A percentile compares a stretch with the other conserved stretches of the same genome.
phyloP scores from a whole-genome alignment of 768 basidiomycete genomes.

The Leccinum boreale region DNA sequence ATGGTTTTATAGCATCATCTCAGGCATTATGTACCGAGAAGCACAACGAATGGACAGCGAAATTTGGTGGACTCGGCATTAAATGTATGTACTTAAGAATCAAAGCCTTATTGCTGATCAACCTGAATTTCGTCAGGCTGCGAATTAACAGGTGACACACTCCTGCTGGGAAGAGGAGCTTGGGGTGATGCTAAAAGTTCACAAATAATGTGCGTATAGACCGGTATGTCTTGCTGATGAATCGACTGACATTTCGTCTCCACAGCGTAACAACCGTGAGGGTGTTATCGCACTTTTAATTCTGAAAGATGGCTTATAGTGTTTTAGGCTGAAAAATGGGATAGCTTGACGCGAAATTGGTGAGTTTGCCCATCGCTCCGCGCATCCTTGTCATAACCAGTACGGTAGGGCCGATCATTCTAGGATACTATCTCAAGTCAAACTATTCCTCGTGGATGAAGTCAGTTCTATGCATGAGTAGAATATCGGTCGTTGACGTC shows the following conservation, averaged over 20 bases:
- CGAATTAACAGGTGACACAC: constrained; percentile 92
- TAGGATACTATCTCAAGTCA: constrained; percentile 65
- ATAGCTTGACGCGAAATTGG: constrained; percentile 89
- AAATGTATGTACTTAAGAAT: constrained; percentile 51
- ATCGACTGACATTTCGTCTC: constrained; percentile 1
- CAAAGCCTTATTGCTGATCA: neutral
- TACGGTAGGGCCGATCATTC: constrained; percentile 54
- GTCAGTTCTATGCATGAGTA: constrained; percentile 24
- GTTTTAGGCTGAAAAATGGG: constrained; percentile 90
- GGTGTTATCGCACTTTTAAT: neutral
- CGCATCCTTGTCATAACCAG: constrained; percentile 2
- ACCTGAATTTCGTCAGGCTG: constrained; percentile 49
- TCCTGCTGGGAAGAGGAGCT: constrained; percentile 56
- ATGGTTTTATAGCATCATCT: neutral
- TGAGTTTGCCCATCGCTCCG: constrained; percentile 39
- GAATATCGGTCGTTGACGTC: neutral
- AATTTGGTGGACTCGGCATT: constrained; percentile 73
- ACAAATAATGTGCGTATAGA: constrained; percentile 64
- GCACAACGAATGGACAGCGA: constrained; percentile 75
- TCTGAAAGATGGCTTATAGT: neutral
- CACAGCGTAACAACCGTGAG: constrained; percentile 74
- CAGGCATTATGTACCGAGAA: constrained; percentile 89
- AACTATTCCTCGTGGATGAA: constrained; percentile 89
- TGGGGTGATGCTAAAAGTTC: constrained; percentile 76
- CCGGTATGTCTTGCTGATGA: neutral